Conservation (phyloP, 371 early-diverging fungal genomes). For the Rhizopus delemar region DNA sequence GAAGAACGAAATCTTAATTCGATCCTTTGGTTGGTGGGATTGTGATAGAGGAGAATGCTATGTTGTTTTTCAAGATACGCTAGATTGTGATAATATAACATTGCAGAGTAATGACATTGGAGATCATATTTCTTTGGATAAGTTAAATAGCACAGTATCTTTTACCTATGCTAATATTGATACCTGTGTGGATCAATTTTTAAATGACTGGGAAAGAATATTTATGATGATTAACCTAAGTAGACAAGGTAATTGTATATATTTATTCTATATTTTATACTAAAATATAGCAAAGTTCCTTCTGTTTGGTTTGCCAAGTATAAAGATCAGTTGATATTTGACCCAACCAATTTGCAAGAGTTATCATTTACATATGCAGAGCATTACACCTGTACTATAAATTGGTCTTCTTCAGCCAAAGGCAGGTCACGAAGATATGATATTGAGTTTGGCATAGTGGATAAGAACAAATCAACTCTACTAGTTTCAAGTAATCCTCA, state of each 20-base stretch:
- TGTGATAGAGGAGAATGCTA: slow-evolving; percentile 49
- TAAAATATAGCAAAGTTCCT: slow-evolving; percentile 21
- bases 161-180: slow-evolving; percentile 52
- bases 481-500: slow-evolving; percentile 43
- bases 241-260: slow-evolving; percentile 34
- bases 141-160: slow-evolving; percentile 36
- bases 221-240: slow-evolving; percentile 54
- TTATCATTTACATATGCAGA: slow-evolving; percentile 45
- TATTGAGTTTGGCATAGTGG: slow-evolving; percentile 26
- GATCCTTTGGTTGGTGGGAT: slow-evolving; percentile 52
- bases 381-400: slow-evolving; percentile 39
- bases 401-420: slow-evolving; percentile 35
- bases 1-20: slow-evolving; percentile 43
- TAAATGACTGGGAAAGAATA: slow-evolving; percentile 49
- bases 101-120: slow-evolving; percentile 28
- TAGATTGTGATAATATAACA: slow-evolving; percentile 33
- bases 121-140: slow-evolving; percentile 51
- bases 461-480: slow-evolving; percentile 13
- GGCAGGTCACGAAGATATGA: slow-evolving; percentile 37
- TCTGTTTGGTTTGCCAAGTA: slow-evolving; percentile 45
- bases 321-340: slow-evolving; percentile 37
- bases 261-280: neutral
- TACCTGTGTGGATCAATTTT: slow-evolving; percentile 40
- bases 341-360: slow-evolving; percentile 36
- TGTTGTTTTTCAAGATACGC: slow-evolving; percentile 46